Percentiles rank a stretch among this genome's conserved stretches.
Conservation (phyloP, 2,329 filamentous ascomycete species). For the Pseudopyrenochaeta lycopersici region DNA sequence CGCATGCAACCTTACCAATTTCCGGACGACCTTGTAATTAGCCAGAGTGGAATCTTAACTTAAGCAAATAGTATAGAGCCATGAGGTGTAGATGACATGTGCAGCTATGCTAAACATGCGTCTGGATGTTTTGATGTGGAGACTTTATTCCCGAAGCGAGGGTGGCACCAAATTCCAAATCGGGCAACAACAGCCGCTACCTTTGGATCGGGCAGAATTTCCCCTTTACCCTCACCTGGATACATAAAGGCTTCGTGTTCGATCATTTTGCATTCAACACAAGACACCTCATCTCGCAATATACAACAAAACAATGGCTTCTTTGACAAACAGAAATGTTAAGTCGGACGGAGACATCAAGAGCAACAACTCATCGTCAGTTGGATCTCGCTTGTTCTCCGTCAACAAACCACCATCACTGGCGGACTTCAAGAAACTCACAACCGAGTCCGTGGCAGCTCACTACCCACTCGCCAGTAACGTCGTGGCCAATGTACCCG, state of each 20-base stretch:
- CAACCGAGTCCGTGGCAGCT: slow-evolving; percentile 49
- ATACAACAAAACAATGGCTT: background rate
- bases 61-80: background rate
- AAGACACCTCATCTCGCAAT: background rate
- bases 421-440: slow-evolving; percentile 56
- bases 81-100: background rate
- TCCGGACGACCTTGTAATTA: background rate
- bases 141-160: background rate
- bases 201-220: slow-evolving; percentile 5
- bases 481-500: slow-evolving; percentile 62
- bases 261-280: background rate
- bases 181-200: background rate
- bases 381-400: slow-evolving; percentile 39
- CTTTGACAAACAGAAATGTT: background rate
- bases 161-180: background rate
- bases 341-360: slow-evolving; percentile 1
- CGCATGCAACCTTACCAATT: too few relatives aligned
- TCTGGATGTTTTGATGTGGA: background rate
- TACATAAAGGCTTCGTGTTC: background rate
- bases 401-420: slow-evolving; percentile 49
- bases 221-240: background rate
- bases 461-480: slow-evolving; percentile 59
- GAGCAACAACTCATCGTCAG: slow-evolving; percentile 5
- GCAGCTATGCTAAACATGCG: background rate
- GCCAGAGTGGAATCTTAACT: too few relatives aligned